Percentiles rank a stretch among this genome's conserved stretches.
Conservation (phyloP, 2,329 filamentous ascomycete species). For the Hypoxylon sp. region DNA sequence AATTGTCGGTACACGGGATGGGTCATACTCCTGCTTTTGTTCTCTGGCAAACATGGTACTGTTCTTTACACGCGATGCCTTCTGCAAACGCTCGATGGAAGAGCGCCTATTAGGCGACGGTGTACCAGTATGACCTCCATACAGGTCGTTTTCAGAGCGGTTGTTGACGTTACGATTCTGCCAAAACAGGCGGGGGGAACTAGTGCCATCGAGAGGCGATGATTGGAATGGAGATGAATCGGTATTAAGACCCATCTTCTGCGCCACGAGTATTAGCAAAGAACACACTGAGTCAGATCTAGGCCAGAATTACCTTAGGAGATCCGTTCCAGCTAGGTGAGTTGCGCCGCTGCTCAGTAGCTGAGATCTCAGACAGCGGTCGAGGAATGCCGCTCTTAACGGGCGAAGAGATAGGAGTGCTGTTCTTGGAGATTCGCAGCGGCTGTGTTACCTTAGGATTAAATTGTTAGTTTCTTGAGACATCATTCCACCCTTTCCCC, state of each 20-base stretch:
- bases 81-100: slow-evolving; percentile 95
- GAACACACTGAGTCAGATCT: slow-evolving; percentile 21
- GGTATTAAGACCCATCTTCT: slow-evolving; percentile 78
- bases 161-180: slow-evolving; percentile 80
- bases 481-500: neutral
- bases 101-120: slow-evolving; percentile 84
- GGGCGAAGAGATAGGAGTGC: slow-evolving; percentile 70
- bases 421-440: slow-evolving; percentile 81
- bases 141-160: slow-evolving; percentile 78
- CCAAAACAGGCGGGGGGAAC: slow-evolving; percentile 92
- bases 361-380: slow-evolving; percentile 90
- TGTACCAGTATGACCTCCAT: slow-evolving; percentile 71
- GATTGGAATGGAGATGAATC: slow-evolving; percentile 89
- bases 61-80: slow-evolving; percentile 95
- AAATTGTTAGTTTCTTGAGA: slow-evolving; percentile 25
- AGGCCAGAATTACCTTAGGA: slow-evolving; percentile 71
- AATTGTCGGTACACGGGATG: slow-evolving; percentile 79
- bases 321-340: slow-evolving; percentile 89
- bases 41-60: slow-evolving; percentile 97
- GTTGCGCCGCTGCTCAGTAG: slow-evolving; percentile 88
- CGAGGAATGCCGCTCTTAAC: slow-evolving; percentile 75
- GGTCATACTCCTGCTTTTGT: slow-evolving; percentile 93
- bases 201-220: slow-evolving; percentile 77
- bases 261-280: slow-evolving; percentile 52
- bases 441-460: slow-evolving; percentile 67